Evolutionary conservation across 2,329 filamentous ascomycete species (phyloP), one percentile per base, ranked within the genome.

Genomic region (Bipolaris cookei): DNA sequence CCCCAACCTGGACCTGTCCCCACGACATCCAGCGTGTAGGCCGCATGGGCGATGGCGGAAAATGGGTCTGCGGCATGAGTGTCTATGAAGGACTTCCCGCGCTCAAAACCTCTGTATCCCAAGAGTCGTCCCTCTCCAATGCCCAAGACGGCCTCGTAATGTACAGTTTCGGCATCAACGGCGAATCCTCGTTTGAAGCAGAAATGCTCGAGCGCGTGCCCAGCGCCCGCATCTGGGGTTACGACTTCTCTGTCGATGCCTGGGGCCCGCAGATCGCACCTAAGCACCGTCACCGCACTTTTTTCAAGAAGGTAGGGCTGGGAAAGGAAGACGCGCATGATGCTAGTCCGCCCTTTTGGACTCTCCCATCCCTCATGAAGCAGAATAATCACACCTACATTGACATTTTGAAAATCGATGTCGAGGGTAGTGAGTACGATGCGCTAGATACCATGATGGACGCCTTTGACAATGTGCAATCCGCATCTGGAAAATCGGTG

Each of bases 51-150:
- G 71, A 74, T 45, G 71, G 71, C 28, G 71, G 71, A 13, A 74
- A 74, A 61, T 74, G 71, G 71, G 70, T 74, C 16, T 74, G 71
- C 48, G 71, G 71, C 11, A 72, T 74, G 70, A 72, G 66, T 43
- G 50, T 73, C 16, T 74, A 74, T 53, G 71, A 74, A 23, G 60
- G 56, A 5, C 52, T 70, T 21, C 64, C 71, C 1, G 62, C 57
- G 7, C 62, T 65, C 1, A 56, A 62, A 6, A 51, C 64, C 41
- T 48, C 46, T n/a, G 58, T 64, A 32, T 34, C 55, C 1, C 61
- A 65, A 10, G 57, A 64, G 35, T 41, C 54, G 3, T 11, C 28
- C 28, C 47, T 69, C 3, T 54, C 53, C 16, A 38, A 50, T 14
- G 10, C 56, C 1, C 54, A 69, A 46, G 63, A 65, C 4, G 68